A percentile compares a stretch with the other conserved stretches of the same genome.
Evolutionary conservation across 2,329 filamentous ascomycete genomes (phyloP).

Genomic region (Colletotrichum sojae): DNA sequence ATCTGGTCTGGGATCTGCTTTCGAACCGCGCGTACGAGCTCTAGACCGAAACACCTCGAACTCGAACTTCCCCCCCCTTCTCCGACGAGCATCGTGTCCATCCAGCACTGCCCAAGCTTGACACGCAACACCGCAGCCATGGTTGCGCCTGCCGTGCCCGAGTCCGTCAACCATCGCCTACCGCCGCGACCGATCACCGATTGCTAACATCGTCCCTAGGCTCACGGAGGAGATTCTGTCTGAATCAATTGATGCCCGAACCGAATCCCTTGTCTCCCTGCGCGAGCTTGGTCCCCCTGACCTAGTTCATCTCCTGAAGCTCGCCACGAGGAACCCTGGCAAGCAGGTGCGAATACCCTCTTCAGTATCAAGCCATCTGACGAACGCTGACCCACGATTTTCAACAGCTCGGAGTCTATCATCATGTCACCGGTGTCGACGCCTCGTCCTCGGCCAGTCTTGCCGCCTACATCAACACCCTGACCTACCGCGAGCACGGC

Average conservation of each 20-base stretch:
- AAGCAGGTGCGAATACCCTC: conserved; percentile 63
- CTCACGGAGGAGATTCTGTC: conserved; percentile 94
- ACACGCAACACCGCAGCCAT: conserved; percentile 60
- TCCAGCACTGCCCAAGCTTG: conserved; percentile 23
- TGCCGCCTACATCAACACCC: conserved; percentile 97
- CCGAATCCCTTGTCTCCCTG: conserved; percentile 86
- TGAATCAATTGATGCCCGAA: conserved; percentile 92
- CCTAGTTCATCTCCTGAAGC: conserved; percentile 93
- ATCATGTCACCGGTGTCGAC: conserved; percentile 97
- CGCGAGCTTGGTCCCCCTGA: conserved; percentile 97
- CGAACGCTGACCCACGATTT: conserved; percentile 38
- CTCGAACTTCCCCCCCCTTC: conserved; percentile 29
- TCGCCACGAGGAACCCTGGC: conserved; percentile 68
- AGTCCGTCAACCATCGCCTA: conserved; percentile 65
- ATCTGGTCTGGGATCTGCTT: background rate
- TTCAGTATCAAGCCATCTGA: background rate
- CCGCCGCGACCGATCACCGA: conserved; percentile 28
- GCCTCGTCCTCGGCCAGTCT: conserved; percentile 97
- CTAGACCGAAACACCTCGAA: background rate
- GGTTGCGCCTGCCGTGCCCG: conserved; percentile 82
- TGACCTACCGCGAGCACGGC: conserved; percentile 90
- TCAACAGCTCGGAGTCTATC: conserved; percentile 87
- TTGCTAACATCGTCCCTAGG: conserved; percentile 62
- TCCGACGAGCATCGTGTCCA: conserved; percentile 3
- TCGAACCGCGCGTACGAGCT: conserved; percentile 25